These are phyloP conservation scores for Bipolaris cookei DNA, from an alignment of 2,329 filamentous ascomycete species.

Conservation along the genomic window DNA sequence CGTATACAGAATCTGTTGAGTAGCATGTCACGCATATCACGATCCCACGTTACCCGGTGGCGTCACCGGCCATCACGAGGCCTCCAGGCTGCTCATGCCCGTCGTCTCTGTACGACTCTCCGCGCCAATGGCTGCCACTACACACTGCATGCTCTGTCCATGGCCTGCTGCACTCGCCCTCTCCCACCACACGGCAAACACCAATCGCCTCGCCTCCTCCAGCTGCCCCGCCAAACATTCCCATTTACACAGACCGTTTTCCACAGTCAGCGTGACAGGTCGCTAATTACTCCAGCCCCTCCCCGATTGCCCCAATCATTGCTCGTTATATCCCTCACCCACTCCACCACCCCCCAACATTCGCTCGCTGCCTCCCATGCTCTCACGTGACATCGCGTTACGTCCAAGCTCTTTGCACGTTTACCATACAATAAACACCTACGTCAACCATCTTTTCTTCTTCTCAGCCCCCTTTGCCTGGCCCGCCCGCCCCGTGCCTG, in stretches of 20 bases:
- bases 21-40: conserved; percentile 19
- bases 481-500: neutral
- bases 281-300: neutral
- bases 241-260: conserved; percentile 8
- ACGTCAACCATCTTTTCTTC: conserved; percentile 14
- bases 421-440: neutral
- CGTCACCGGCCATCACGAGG: conserved; percentile 26
- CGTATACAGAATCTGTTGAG: conserved; percentile 11
- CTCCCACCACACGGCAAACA: conserved; percentile 26
- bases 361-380: neutral
- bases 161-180: conserved; percentile 17
- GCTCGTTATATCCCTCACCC: no score
- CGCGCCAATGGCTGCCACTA: conserved; percentile 20
- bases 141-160: conserved; percentile 27
- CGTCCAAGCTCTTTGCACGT: neutral
- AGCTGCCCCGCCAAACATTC: conserved; percentile 9
- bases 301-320: neutral
- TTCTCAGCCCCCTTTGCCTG: conserved; percentile 1
- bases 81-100: conserved; percentile 2
- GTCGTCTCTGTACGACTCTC: conserved; percentile 12
- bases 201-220: conserved; percentile 8
- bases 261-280: conserved; percentile 8
- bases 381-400: conserved; percentile 22
- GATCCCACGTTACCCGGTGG: conserved; percentile 21
- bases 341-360: no score